Base-by-base conservation (phyloP, 2,329 filamentous ascomycete genomes). In the Paraconiothyrium brasiliense region DNA sequence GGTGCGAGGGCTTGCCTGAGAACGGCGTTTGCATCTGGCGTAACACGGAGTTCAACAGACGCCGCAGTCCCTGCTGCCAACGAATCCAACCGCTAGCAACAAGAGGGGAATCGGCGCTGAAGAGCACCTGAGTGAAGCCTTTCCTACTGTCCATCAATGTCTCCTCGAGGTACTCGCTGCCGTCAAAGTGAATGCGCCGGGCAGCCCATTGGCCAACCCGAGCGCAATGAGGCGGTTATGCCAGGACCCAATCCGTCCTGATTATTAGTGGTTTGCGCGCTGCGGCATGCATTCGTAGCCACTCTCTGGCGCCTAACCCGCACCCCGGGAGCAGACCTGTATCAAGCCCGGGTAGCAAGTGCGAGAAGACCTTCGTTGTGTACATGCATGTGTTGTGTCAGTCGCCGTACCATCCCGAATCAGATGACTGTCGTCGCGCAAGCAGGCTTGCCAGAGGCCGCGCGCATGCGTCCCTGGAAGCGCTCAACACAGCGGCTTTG, bases 21-120 rank as follows among this genome's bases (percentile, higher is more conserved):
- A 63, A 60, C 51, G 59, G 62, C 68, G 70, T 74, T 71, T 74
- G 67, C 58, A 68, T 71, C 70, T 66, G 66, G 67, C 64, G 72
- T 72, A 66, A 67, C 72, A 73, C 73, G 69, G 70, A 70, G 65
- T 71, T 62, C 65, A 68, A 69, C 75, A 75, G 72, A 75, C 73
- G 74, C 74, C 71, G 73, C 68, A 65, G 62, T 67, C 65, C 66
- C 43, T 65, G 54, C 64, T 70, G 69, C 69, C 73, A 73, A 71
- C 67, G 68, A 70, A 72, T 64, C 62, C 57, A 64, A 58, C 34
- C 65, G 67, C 60, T 70, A 74, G 71, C 74, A 73, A 72, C 73
- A 9, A 14, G 37, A 46, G 52, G 43, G 16, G 2, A 43, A 22
- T 22, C 39, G 50, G 35, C 50, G 51, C 35, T 20, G 14, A 39